These are phyloP conservation scores for Monilinia polystroma DNA, from an alignment of 2,329 filamentous ascomycete genomes.

Conservation along the genomic window DNA sequence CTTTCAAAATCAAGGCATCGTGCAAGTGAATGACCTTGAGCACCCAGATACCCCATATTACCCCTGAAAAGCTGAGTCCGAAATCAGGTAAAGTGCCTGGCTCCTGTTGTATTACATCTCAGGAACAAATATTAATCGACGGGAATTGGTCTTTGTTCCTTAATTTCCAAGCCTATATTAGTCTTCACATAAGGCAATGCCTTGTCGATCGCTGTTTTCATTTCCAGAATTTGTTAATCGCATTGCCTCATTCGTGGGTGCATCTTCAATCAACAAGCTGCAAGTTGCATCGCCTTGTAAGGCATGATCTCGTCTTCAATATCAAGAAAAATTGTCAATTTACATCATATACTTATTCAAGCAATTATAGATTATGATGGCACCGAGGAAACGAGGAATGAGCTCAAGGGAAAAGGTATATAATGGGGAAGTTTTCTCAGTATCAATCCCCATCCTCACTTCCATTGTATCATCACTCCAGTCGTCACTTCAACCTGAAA, in stretches of 20 bases:
- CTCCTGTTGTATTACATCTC: neutral
- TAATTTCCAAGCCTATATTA: neutral
- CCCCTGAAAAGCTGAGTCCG: neutral
- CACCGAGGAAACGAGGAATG: neutral
- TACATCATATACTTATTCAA: slow-evolving; percentile 8
- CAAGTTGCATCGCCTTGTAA: neutral
- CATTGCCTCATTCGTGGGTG: neutral
- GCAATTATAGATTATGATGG: neutral
- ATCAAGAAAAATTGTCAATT: neutral
- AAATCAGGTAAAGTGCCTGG: slow-evolving; percentile 1
- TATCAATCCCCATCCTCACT: neutral
- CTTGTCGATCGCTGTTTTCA: neutral
- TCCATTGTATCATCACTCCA: neutral
- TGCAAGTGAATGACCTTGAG: neutral
- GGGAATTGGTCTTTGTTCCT: neutral
- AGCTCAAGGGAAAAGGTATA: slow-evolving; percentile 5
- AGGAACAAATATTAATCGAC: neutral
- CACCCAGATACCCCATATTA: too few relatives aligned
- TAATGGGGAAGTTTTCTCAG: neutral
- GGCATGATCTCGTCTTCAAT: neutral
- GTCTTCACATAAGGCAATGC: neutral
- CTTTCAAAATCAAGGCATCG: neutral
- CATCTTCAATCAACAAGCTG: neutral
- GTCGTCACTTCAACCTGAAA: neutral
- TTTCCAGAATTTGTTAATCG: neutral